Percentiles rank a stretch among this genome's conserved stretches.
Evolutionary conservation across 2,329 filamentous ascomycete genomes (phyloP).

Genomic region (Trichoderma breve): DNA sequence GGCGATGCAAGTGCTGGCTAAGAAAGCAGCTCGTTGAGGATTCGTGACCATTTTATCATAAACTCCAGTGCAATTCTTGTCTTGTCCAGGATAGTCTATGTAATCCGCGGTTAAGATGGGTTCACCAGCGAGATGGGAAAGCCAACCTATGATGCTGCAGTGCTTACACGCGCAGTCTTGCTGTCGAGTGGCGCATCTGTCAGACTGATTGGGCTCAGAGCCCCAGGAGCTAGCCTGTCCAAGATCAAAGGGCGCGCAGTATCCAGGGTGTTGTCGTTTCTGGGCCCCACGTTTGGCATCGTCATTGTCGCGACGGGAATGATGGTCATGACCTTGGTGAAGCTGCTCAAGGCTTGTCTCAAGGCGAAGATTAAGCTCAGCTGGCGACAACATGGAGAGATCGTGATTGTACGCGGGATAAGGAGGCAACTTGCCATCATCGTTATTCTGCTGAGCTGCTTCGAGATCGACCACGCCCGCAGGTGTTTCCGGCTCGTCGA

Average conservation of each 20-base stretch:
- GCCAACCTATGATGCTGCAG: slow-evolving; percentile 21
- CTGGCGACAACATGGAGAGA: background rate
- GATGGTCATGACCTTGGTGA: background rate
- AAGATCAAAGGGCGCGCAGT: background rate
- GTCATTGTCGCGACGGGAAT: background rate
- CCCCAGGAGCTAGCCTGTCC: background rate
- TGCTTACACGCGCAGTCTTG: slow-evolving; percentile 19
- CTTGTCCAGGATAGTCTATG: slow-evolving; percentile 22
- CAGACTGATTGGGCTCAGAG: background rate
- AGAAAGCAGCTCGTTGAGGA: background rate
- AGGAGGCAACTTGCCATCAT: background rate
- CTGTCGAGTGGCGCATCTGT: background rate
- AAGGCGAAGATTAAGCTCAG: background rate
- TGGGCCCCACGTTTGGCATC: background rate
- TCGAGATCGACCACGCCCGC: background rate
- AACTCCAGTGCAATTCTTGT: background rate
- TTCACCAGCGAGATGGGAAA: background rate
- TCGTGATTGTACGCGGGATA: slow-evolving; percentile 8
- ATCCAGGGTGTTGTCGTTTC: background rate
- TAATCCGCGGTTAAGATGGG: background rate
- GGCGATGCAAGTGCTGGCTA: background rate
- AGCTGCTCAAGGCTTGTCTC: background rate
- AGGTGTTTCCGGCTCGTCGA: background rate
- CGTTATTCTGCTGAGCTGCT: background rate
- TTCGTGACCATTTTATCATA: background rate